Conservation (phyloP, 2,329 filamentous ascomycete genomes). For the Claviceps pazoutovae region DNA sequence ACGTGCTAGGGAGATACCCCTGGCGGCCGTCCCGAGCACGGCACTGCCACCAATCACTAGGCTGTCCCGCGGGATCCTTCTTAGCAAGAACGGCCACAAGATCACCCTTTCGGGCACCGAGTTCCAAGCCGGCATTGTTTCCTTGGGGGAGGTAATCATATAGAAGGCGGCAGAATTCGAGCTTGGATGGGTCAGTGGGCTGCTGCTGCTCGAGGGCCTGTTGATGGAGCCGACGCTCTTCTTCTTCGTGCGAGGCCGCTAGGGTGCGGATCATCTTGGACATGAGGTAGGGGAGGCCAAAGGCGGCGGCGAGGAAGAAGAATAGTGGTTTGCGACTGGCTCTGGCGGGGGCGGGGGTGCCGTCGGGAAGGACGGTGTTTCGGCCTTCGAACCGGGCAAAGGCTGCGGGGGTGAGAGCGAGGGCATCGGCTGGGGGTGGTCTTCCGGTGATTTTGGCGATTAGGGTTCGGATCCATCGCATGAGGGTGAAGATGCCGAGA, state of each 20-base stretch:
- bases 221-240: constrained; percentile 45
- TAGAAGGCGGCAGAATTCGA: constrained; percentile 89
- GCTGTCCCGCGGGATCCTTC: constrained; percentile 78
- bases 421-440: constrained; percentile 76
- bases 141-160: constrained; percentile 84
- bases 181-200: constrained; percentile 69
- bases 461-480: constrained; percentile 86
- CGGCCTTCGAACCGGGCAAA: constrained; percentile 83
- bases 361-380: constrained; percentile 39
- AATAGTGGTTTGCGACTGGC: constrained; percentile 92
- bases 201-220: constrained; percentile 37
- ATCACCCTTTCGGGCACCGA: constrained; percentile 88
- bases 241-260: constrained; percentile 72
- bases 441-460: constrained; percentile 88
- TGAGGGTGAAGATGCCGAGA: constrained; percentile 85
- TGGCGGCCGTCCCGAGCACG: constrained; percentile 77
- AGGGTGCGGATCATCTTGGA: constrained; percentile 83
- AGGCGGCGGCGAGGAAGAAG: constrained; percentile 88
- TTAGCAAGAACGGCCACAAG: constrained; percentile 89
- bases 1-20: constrained; percentile 83
- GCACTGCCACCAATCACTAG: constrained; percentile 96
- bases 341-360: constrained; percentile 49
- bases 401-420: constrained; percentile 72
- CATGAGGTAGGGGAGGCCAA: constrained; percentile 94
- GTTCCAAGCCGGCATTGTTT: constrained; percentile 54